Percentiles rank a stretch among this genome's conserved stretches.
These are phyloP conservation scores for Calonectria multiphialidica DNA, from an alignment of 2,329 filamentous ascomycete species.

Conservation along the genomic window DNA sequence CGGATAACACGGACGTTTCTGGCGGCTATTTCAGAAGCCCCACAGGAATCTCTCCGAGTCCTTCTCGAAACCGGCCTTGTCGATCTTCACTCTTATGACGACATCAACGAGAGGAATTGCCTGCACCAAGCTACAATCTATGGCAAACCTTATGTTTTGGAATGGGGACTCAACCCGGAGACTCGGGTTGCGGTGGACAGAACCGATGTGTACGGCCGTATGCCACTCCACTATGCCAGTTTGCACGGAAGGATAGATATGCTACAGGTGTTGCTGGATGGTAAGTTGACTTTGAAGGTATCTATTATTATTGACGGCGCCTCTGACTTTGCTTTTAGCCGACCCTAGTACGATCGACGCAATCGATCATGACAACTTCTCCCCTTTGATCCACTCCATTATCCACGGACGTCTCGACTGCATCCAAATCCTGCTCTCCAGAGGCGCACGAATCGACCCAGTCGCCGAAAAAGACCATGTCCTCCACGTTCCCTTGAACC, in stretches of 20 bases:
- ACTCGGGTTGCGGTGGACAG: conserved; percentile 79
- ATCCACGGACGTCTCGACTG: conserved; percentile 87
- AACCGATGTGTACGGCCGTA: conserved; percentile 92
- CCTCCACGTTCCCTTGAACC: conserved; percentile 90
- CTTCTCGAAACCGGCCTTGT: conserved; percentile 86
- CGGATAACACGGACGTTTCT: conserved; percentile 92
- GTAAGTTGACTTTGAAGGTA: conserved; percentile 51
- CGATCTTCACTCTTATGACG: conserved; percentile 92
- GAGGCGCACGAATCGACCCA: conserved; percentile 87
- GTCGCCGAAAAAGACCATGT: conserved; percentile 91
- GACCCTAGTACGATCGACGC: conserved; percentile 83
- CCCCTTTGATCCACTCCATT: conserved; percentile 93
- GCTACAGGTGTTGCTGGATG: conserved; percentile 78
- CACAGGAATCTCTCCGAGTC: conserved; percentile 79
- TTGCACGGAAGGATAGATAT: conserved; percentile 92
- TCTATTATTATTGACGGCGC: background rate
- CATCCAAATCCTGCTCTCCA: conserved; percentile 81
- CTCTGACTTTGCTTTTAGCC: conserved; percentile 53
- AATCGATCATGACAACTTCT: conserved; percentile 97
- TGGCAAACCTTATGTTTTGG: conserved; percentile 83
- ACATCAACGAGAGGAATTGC: conserved; percentile 97
- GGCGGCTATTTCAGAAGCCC: conserved; percentile 87
- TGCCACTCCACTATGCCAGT: conserved; percentile 95
- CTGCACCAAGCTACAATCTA: conserved; percentile 97
- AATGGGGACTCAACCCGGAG: conserved; percentile 75